phyloP scores from a whole-genome alignment of 2,329 filamentous ascomycete genomes.

The Ceratocystis colombiana region DNA sequence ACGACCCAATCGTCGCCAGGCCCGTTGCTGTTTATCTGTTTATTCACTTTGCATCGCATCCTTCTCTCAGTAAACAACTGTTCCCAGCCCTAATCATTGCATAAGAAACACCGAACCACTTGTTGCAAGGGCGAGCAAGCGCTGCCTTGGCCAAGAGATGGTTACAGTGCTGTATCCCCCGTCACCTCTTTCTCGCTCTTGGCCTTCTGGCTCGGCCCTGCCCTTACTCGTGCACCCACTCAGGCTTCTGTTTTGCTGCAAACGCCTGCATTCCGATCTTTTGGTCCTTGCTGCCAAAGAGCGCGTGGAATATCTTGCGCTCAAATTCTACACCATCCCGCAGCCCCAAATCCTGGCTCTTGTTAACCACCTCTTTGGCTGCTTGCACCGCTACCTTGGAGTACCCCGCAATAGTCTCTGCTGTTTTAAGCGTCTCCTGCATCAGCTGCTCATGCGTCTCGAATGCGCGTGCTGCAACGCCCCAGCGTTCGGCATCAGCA shows the following conservation, averaged over 20 bases:
- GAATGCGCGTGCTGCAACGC: constrained; percentile 74
- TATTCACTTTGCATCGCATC: not conserved
- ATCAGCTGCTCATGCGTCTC: constrained; percentile 71
- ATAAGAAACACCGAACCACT: not conserved
- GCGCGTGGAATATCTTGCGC: constrained; percentile 77
- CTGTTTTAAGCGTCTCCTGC: constrained; percentile 68
- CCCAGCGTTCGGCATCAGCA: constrained; percentile 78
- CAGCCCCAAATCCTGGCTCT: constrained; percentile 84
- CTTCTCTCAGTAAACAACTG: not conserved
- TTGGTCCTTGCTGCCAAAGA: constrained; percentile 93
- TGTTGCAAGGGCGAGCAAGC: not conserved
- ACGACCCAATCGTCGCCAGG: not conserved
- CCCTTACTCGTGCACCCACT: constrained; percentile 57
- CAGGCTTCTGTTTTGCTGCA: constrained; percentile 83
- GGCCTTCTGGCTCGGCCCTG: too few relatives aligned
- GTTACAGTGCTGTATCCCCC: constrained; percentile 2
- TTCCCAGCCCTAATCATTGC: not conserved
- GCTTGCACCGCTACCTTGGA: constrained; percentile 80
- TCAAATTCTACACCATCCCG: constrained; percentile 92
- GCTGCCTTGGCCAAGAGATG: not conserved
- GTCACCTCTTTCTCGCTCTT: not conserved
- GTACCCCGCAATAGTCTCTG: constrained; percentile 80
- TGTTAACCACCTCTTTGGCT: constrained; percentile 97
- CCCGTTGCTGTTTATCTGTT: not conserved
- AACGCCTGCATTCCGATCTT: constrained; percentile 97